Percentiles rank a stretch among this genome's conserved stretches.
Evolutionary conservation across 345 rosid genomes (phyloP).

Genomic region (Noccaea caerulescens): DNA sequence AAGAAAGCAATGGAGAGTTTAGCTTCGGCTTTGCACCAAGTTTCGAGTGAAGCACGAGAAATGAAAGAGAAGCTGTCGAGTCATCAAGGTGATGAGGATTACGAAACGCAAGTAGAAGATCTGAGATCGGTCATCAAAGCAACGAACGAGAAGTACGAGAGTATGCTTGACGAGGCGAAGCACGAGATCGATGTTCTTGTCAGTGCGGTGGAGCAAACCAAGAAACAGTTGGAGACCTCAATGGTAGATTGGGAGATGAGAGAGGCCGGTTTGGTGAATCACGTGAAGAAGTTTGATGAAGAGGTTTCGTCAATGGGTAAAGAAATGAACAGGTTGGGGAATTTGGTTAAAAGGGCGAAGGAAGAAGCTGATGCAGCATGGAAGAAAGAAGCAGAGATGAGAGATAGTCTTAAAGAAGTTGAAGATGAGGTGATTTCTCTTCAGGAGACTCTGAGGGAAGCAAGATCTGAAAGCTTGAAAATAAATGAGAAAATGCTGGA

Average conservation of each 20-base stretch:
- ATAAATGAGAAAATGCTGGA: constrained; percentile 66
- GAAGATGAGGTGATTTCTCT: constrained; percentile 79
- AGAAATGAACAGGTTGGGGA: constrained; percentile 68
- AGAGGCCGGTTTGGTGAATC: constrained; percentile 63
- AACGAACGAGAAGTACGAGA: constrained; percentile 75
- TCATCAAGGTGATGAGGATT: constrained; percentile 59
- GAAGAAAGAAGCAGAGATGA: constrained; percentile 72
- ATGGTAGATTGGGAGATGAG: constrained; percentile 81
- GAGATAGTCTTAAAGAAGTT: constrained; percentile 74
- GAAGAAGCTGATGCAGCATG: constrained; percentile 71
- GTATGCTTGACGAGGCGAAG: constrained; percentile 70
- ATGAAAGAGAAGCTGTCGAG: constrained; percentile 69
- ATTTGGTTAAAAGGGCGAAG: constrained; percentile 65
- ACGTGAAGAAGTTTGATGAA: constrained; percentile 66
- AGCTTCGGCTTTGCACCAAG: constrained; percentile 91
- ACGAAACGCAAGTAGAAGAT: constrained; percentile 69
- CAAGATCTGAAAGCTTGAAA: constrained; percentile 63
- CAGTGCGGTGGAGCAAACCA: constrained; percentile 53
- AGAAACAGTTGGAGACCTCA: constrained; percentile 55
- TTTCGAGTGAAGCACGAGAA: constrained; percentile 85
- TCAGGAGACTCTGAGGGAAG: constrained; percentile 76
- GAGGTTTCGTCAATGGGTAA: constrained; percentile 66
- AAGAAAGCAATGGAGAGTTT: constrained; percentile 95
- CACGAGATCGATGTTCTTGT: constrained; percentile 65
- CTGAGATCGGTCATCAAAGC: constrained; percentile 65